Base-by-base conservation (phyloP, 2,329 filamentous ascomycete genomes). In the Aspergillus sojae region DNA sequence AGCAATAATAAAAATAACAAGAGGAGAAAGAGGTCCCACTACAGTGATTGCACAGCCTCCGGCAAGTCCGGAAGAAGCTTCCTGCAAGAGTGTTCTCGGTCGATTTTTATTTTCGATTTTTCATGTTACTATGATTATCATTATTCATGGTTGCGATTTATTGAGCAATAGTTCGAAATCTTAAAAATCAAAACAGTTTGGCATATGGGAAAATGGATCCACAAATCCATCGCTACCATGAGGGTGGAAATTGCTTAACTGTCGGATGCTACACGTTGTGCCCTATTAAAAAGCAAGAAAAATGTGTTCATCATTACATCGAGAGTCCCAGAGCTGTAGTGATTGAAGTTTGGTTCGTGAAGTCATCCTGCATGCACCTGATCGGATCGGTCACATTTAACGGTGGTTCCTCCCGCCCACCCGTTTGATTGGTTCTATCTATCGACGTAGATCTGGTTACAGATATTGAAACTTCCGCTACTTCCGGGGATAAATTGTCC, bases 21-120 rank as follows among this genome's bases (percentile, higher is more conserved):
- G 3, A 7, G 14, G 16, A n/a, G 36, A 12, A 14, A 41, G 39
- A 41, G 39, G 39, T 41, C 39, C 39, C 39, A 41, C 39, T 41
- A n/a, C 39, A 41, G 39, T 41, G 19, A n/a, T 64, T 65, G 60
- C 68, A 70, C 67, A 69, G 68, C 68, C 68, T 65, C 63, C 63
- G 63, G 63, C 45, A 57, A 43, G 28, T 12, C 64, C 66, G 65
- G 63, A 62, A 58, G 59, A 54, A 54, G 43, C 50, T 63, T 58
- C 50, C 59, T 60, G 28, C 32, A 56, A 16, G n/a, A 36, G 39
- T n/a, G 39, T 19, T n/a, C 39, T 41, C 39, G 7, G 39, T 41
- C 2, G 6, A 9, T 10, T 41, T n/a, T 9, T 41, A n/a, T n/a
- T n/a, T n/a, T 9, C 3, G 10, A 21, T 46, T 30, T 58, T 58